Conservation (phyloP, 257 asterid genomes). For the Anisodus tanguticus region DNA sequence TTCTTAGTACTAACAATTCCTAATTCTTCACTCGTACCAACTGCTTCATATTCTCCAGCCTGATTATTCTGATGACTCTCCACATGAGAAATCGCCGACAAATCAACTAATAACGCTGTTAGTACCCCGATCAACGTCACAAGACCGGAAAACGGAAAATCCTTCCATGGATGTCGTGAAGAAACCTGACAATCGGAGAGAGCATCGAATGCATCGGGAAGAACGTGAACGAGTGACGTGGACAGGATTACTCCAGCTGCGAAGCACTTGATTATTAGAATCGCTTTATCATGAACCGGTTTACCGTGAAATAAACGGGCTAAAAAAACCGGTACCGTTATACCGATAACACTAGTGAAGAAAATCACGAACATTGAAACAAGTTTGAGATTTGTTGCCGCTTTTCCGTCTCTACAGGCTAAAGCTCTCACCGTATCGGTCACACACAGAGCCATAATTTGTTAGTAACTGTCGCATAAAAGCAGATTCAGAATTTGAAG, state of each 20-base stretch:
- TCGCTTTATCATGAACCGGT: slow-evolving; percentile 48
- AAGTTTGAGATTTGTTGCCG: slow-evolving; percentile 40
- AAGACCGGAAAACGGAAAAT: slow-evolving; percentile 49
- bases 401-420: slow-evolving; percentile 41
- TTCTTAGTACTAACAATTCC: slow-evolving; percentile 24
- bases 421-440: slow-evolving; percentile 39
- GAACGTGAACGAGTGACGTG: slow-evolving; percentile 48
- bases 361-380: slow-evolving; percentile 39
- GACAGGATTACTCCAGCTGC: slow-evolving; percentile 51
- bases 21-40: slow-evolving; percentile 34
- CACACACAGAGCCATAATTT: slow-evolving; percentile 34
- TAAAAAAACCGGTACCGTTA: slow-evolving; percentile 38
- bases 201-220: slow-evolving; percentile 50
- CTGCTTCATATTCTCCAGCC: slow-evolving; percentile 25
- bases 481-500: not conserved
- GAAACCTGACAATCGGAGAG: slow-evolving; percentile 50
- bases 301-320: slow-evolving; percentile 47
- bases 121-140: slow-evolving; percentile 44
- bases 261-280: slow-evolving; percentile 46
- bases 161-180: slow-evolving; percentile 50
- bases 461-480: too few species aligned
- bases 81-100: slow-evolving; percentile 48
- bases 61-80: slow-evolving; percentile 32
- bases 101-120: slow-evolving; percentile 48
- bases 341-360: slow-evolving; percentile 45